Conservation (phyloP, 768 basidiomycete species). For the Suillus spraguei region DNA sequence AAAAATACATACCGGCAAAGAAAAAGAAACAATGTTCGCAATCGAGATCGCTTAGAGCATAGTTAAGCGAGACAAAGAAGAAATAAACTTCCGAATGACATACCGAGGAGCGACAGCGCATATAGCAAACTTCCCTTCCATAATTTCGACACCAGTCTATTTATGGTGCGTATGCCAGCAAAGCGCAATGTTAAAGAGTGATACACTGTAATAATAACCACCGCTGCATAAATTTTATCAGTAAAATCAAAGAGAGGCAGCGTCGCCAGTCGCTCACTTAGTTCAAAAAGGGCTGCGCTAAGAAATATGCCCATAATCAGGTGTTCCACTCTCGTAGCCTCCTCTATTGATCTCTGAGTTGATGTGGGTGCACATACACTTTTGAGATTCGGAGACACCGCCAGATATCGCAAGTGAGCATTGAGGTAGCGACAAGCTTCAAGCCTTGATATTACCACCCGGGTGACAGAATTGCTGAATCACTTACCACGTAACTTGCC, state of each 20-base stretch:
- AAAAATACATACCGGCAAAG: constrained; percentile 12
- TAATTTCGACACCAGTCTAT: constrained; percentile 4
- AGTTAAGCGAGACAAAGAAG: background rate
- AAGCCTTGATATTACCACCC: background rate
- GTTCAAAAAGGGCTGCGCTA: constrained; percentile 16
- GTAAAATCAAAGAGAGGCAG: background rate
- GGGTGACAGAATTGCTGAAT: background rate
- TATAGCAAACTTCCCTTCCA: constrained; percentile 16
- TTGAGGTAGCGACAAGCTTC: constrained; percentile 13
- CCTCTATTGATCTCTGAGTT: constrained; percentile 2
- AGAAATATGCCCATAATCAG: constrained; percentile 16
- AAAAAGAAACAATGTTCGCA: constrained; percentile 15
- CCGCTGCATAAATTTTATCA: constrained; percentile 4
- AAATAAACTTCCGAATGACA: background rate
- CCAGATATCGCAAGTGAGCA: constrained; percentile 12
- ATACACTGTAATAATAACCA: constrained; percentile 9
- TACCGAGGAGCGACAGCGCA: constrained; percentile 15
- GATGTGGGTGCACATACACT: constrained; percentile 12
- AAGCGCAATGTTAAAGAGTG: background rate
- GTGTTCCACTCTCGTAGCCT: constrained; percentile 12
- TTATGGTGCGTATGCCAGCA: background rate
- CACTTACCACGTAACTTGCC: constrained; percentile 13
- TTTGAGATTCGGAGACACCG: constrained; percentile 11
- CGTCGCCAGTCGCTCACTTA: constrained; percentile 8
- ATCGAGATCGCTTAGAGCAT: constrained; percentile 8